Base-by-base conservation (phyloP, 140 eudicot species). In the Erigeron philadelphicus region DNA sequence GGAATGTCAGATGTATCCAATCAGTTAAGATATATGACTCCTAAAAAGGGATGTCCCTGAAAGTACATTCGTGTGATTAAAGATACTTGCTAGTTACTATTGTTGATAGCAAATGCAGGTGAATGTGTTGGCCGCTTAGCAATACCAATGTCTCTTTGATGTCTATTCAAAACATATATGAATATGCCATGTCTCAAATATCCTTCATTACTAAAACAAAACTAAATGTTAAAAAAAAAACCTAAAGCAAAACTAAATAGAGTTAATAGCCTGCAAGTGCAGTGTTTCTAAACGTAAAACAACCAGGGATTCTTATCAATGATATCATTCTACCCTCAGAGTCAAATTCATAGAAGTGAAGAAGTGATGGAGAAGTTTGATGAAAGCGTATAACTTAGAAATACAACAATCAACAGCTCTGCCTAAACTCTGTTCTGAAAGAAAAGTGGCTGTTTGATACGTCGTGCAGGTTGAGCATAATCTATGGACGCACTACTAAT, bases 51-150 rank as follows among this genome's bases (percentile, higher is more conserved):
- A 52, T n/a, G 31, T 48, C 17, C 9, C 25, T 48, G 13, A 48
- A 52, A 68, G 61, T 68, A 68, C 63, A 68, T 35, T 52, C 7
- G 35, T 52, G 40, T 38, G 46, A 38, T 68, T 48, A 21, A 23
- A n/a, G 45, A 17, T 9, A 45, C 15, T 16, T 31, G 38, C 38
- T 31, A 31, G 38, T 1, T n/a, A 15, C 23, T 7, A 53, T 53
- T 53, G 11, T 9, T 45, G 6, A 17, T 45, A 45, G 12, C 56
- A 44, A 65, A 18, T 6, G 56, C 21, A 9, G 19, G 16, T 18
- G 40, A 65, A 45, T 11, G 56, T 10, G 8, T n/a, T 65, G 38
- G 38, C 38, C 5, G 5, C 38, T 31, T 31, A 19, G 56, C 11
- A 16, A 66, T 66, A 48, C 60, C 47, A 66, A 45, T 48, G 43